Base-by-base conservation (phyloP, 1,284 basidiomycete species). In the Apiotrichum gracile region DNA sequence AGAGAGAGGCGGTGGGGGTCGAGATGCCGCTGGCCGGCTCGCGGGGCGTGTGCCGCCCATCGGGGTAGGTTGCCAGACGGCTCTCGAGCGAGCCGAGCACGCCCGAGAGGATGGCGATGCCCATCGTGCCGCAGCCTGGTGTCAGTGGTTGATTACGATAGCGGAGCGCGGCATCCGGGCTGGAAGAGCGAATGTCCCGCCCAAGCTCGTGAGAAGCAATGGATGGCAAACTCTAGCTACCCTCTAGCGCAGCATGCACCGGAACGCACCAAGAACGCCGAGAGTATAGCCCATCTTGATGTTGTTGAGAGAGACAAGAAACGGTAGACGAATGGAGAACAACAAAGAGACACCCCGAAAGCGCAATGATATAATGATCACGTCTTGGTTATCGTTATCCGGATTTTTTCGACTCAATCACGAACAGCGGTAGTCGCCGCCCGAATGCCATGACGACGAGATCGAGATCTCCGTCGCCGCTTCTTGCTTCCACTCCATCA, bases 71-170 rank as follows among this genome's bases (percentile, higher is more conserved):
- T 42, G 62, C 61, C 31, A 72, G 49, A 63, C 71, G 59, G 47
- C 67, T 27, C 60, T 74, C 63, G 52, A 76, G 61, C 22, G 75
- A 65, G 31, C 66, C 54, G 47, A 76, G 62, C 43, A 73, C 71
- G 33, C 73, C 96, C 27, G 93, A 96, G 44, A 96, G 83, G 70
- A 99, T 83, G 55, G 96, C 92, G 61, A 97, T 78, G 53, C 96
- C 96, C 96, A 99, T 98, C 8, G 96, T 98, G 54, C 96, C 96
- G 76, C 96, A 98, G 81, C 92, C 92, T 90, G 67, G 49, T 37
- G 27, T 54, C 24, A 7, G 22, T 21, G n/a, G n/a, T n/a, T n/a
- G n/a, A n/a, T n/a, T n/a, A n/a, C n/a, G n/a, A n/a, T n/a, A n/a
- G n/a, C n/a, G n/a, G n/a, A n/a, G n/a, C n/a, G n/a, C n/a, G n/a